These are phyloP conservation scores for Cytospora piceae DNA, from an alignment of 2,329 filamentous ascomycete species.

Conservation along the genomic window DNA sequence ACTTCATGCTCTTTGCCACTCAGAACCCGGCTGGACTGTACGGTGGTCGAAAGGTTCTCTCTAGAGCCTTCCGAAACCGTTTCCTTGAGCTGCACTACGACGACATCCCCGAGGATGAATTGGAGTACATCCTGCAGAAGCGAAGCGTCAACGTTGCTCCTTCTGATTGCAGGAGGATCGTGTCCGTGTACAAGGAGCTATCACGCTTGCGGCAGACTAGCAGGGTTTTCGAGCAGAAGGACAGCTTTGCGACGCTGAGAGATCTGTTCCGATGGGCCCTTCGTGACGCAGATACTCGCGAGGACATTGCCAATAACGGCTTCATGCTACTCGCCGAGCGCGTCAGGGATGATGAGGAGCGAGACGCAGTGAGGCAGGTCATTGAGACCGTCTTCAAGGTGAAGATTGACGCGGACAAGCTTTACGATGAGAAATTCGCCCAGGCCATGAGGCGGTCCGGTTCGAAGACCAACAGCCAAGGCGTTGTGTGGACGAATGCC, in stretches of 20 bases:
- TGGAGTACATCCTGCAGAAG: conserved; percentile 88
- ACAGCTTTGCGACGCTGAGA: conserved; percentile 93
- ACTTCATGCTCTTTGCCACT: conserved; percentile 97
- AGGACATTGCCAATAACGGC: conserved; percentile 88
- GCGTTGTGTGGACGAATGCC: conserved; percentile 90
- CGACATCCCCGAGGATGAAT: conserved; percentile 92
- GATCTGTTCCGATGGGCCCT: conserved; percentile 96
- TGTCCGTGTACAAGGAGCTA: conserved; percentile 90
- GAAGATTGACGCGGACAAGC: conserved; percentile 69
- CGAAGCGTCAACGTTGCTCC: conserved; percentile 85
- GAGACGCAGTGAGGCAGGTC: conserved; percentile 78
- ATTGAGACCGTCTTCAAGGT: conserved; percentile 93
- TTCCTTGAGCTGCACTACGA: conserved; percentile 98
- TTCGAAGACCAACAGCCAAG: conserved; percentile 55
- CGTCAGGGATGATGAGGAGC: conserved; percentile 88
- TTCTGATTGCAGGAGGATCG: conserved; percentile 88
- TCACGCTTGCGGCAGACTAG: conserved; percentile 88
- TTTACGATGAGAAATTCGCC: conserved; percentile 70
- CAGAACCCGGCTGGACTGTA: conserved; percentile 97
- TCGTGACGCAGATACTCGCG: conserved; percentile 79
- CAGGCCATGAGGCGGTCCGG: conserved; percentile 58
- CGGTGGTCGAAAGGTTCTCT: conserved; percentile 90
- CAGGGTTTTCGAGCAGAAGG: conserved; percentile 93
- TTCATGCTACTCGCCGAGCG: conserved; percentile 96
- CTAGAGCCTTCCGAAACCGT: conserved; percentile 91